phyloP scores from a whole-genome alignment of 108 stramenopile species.

The Discostella pseudostelligera region DNA sequence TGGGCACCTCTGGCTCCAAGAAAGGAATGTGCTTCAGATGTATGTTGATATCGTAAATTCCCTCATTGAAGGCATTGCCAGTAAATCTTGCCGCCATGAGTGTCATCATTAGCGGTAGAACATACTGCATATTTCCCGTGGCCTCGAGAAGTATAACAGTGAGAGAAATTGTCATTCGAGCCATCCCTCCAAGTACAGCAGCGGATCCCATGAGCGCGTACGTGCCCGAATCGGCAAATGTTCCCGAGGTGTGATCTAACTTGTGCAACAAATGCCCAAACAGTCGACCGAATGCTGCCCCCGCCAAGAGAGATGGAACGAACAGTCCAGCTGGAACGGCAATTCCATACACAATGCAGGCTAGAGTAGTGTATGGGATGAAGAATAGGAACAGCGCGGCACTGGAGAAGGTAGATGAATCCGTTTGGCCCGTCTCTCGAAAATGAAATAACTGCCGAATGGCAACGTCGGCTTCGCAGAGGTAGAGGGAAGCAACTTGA shows the following conservation, averaged over 20 bases:
- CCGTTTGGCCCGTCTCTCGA: constrained; percentile 90
- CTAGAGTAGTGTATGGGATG: constrained; percentile 87
- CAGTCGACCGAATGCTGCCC: constrained; percentile 91
- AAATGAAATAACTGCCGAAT: constrained; percentile 96
- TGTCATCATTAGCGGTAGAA: constrained; percentile 97
- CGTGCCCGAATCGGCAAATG: constrained; percentile 96
- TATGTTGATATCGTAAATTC: constrained; percentile 95
- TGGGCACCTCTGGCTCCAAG: constrained; percentile 88
- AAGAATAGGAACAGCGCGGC: constrained; percentile 94
- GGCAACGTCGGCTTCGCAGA: constrained; percentile 92
- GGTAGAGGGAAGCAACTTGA: constrained; percentile 87
- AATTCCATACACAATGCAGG: constrained; percentile 87
- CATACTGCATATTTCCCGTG: constrained; percentile 98
- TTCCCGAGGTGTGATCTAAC: constrained; percentile 91
- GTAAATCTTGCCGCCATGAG: constrained; percentile 95
- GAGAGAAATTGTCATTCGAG: constrained; percentile 98
- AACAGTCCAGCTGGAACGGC: constrained; percentile 93
- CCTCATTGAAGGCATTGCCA: constrained; percentile 98
- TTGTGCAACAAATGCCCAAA: constrained; percentile 95
- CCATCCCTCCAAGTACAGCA: constrained; percentile 95
- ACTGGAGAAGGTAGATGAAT: constrained; percentile 86
- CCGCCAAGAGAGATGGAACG: constrained; percentile 84
- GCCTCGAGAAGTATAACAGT: constrained; percentile 97
- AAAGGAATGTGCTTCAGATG: constrained; percentile 87
- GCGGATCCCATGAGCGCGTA: constrained; percentile 92